phyloP scores from a whole-genome alignment of 2,329 filamentous ascomycete species.

The Aspergillus brasiliensis region DNA sequence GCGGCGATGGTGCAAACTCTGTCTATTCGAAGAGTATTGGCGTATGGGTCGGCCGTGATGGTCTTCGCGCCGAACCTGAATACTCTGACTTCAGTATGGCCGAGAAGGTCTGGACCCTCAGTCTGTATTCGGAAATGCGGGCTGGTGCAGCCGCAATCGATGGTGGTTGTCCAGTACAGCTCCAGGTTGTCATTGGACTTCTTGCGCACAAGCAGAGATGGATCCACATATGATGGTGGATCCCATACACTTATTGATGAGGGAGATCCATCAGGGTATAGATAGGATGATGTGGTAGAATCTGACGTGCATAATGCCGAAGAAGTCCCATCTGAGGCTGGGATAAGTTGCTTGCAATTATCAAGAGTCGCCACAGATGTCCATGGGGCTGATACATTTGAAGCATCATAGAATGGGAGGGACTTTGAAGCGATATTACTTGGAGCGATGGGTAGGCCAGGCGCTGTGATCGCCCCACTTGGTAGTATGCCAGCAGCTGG shows the following conservation, averaged over 20 bases:
- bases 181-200: conserved; percentile 4
- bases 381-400: neutral
- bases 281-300: neutral
- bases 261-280: neutral
- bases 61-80: conserved; percentile 16
- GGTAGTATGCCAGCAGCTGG: neutral
- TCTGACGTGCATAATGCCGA: neutral
- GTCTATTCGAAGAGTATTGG: conserved; percentile 31
- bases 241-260: neutral
- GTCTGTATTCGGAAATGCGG: conserved; percentile 19
- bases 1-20: conserved; percentile 29
- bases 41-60: conserved; percentile 24
- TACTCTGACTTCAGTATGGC: conserved; percentile 10
- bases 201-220: conserved; percentile 7
- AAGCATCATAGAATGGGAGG: conserved; percentile 2
- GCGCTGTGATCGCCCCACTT: neutral
- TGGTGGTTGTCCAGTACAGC: conserved; percentile 14
- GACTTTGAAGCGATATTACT: neutral
- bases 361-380: neutral
- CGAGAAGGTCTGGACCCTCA: neutral
- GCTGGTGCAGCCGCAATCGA: conserved; percentile 19
- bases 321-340: neutral
- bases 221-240: conserved; percentile 5
- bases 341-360: conserved; percentile 3
- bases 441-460: neutral